Evolutionary conservation across 805 yeast species (phyloP).

Genomic region (Cyberlindnera mycetangii): DNA sequence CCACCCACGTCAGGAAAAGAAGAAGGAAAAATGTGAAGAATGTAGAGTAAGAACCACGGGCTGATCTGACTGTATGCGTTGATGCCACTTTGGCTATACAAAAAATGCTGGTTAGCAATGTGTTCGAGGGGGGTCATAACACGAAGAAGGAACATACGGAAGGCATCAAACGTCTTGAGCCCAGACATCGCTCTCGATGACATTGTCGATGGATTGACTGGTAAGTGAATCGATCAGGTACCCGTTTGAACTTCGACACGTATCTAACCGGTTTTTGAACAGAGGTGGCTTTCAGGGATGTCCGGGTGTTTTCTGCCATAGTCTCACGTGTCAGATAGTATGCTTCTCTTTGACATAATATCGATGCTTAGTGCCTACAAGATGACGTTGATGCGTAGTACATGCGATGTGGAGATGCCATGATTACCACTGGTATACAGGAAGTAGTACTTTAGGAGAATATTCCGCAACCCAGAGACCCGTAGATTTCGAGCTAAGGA

Average conservation of each 20-base stretch:
- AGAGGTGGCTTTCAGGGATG: not conserved
- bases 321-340: too few species aligned
- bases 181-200: not conserved
- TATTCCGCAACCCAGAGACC: too few species aligned
- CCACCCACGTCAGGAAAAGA: conserved; percentile 74
- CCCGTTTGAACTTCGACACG: too few species aligned
- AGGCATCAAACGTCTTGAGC: conserved; percentile 65
- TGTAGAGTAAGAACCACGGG: conserved; percentile 75
- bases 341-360: too few species aligned
- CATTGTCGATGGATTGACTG: not conserved
- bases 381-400: too few species aligned
- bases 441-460: too few species aligned
- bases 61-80: conserved; percentile 68
- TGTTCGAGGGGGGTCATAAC: not conserved
- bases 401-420: too few species aligned
- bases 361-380: too few species aligned
- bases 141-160: conserved; percentile 43
- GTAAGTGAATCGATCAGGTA: too few species aligned
- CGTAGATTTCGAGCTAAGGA: too few species aligned
- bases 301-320: not conserved
- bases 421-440: too few species aligned
- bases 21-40: conserved; percentile 58
- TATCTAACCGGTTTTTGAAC: too few species aligned
- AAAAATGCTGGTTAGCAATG: conserved; percentile 2
- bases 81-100: conserved; percentile 61